Base-by-base conservation (phyloP, 1,284 basidiomycete genomes). In the Ceratobasidium sp. region DNA sequence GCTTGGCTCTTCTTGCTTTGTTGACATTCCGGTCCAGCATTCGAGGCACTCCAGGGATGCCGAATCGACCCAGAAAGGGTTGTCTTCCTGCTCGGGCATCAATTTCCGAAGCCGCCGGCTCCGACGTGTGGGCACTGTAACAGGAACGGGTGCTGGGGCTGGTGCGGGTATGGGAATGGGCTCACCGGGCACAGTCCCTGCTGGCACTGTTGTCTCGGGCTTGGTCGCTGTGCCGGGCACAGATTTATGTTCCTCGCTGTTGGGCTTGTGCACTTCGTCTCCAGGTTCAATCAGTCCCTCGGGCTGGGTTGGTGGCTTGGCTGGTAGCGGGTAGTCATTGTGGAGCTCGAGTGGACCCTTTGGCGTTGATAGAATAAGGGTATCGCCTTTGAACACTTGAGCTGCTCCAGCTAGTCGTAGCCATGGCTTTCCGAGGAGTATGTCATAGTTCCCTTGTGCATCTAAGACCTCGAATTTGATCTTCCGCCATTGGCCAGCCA, bases 361-460 rank as follows among this genome's bases (percentile, higher is more conserved):
- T 32, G 57, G 22, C 1, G 12, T 10, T 1, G 57, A 2, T 15
- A 60, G 22, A 1, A 29, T 20, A 4, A 60, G 27, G 25, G 6
- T 5, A 20, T 60, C 57, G 5, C 40, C 27, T 1, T 27, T 31
- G 25, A 60, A 60, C 20, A 47, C 29, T 31, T 60, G 57, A 2
- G 27, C n/a, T 13, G 57, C 57, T 29, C 40, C 57, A 17, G 57
- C 22, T n/a, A n/a, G n/a, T n/a, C n/a, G n/a, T n/a, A n/a, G n/a
- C n/a, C n/a, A n/a, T n/a, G n/a, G n/a, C n/a, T 60, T 60, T 5
- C 57, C 57, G 10, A 60, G 15, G 25, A 60, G 57, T 3, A 60
- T 27, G 12, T 60, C 57, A 43, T 43, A 60, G 4, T n/a, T 43
- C 7, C 57, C 57, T 20, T 43, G 22, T 1, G 57, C 40, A 17